Conservation (phyloP, 1,139 yeast species). For the Hyphopichia burtonii region DNA sequence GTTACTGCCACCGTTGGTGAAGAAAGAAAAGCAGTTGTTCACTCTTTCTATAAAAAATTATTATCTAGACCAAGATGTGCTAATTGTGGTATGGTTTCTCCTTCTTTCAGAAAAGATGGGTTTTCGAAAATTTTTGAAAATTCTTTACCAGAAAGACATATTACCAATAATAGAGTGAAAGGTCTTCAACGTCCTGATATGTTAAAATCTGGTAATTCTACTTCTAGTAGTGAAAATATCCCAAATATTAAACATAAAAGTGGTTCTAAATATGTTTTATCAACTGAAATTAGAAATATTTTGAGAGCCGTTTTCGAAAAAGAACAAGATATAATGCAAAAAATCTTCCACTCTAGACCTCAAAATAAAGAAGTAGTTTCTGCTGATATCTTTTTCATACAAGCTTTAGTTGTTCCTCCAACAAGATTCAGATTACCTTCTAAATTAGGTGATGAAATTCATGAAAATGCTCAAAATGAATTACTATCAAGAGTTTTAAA, state of each 20-base stretch:
- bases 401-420: constrained; percentile 88
- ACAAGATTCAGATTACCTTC: constrained; percentile 95
- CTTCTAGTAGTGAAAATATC: constrained; percentile 21
- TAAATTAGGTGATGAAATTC: constrained; percentile 94
- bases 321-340: constrained; percentile 64
- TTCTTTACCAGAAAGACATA: constrained; percentile 77
- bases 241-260: constrained; percentile 55
- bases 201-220: constrained; percentile 35
- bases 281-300: constrained; percentile 82
- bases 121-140: constrained; percentile 89
- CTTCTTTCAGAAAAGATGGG: constrained; percentile 93
- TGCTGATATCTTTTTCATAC: constrained; percentile 91
- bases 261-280: constrained; percentile 81
- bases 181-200: constrained; percentile 75
- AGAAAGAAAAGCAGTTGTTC: constrained; percentile 77
- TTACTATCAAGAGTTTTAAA: constrained; percentile 75
- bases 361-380: constrained; percentile 46
- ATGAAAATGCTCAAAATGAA: constrained; percentile 92
- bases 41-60: constrained; percentile 71
- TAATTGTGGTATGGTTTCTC: constrained; percentile 94
- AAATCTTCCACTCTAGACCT: constrained; percentile 79
- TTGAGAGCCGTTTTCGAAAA: constrained; percentile 70
- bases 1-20: constrained; percentile 83
- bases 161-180: constrained; percentile 76
- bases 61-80: constrained; percentile 85